A percentile compares a stretch with the other conserved stretches of the same genome.
phyloP scores from a whole-genome alignment of 148 eudicot species.

The Rhododendron simsii region DNA sequence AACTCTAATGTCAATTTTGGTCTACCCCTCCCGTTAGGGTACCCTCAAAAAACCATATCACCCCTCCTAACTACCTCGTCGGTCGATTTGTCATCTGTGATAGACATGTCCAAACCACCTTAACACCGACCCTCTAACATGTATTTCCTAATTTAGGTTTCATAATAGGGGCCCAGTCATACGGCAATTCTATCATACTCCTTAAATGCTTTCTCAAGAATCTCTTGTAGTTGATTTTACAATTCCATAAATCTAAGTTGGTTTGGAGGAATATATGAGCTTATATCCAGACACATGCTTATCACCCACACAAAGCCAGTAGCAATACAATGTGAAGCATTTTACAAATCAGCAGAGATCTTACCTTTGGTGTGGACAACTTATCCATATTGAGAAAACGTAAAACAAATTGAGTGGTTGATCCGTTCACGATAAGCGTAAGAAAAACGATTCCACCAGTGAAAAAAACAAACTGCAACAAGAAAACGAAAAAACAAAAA shows the following conservation, averaged over 20 bases:
- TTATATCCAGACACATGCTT: background rate
- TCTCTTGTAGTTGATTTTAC: background rate
- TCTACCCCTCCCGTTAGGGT: background rate
- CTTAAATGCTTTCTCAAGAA: background rate
- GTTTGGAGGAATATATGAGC: background rate
- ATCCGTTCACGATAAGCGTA: slow-evolving; percentile 82
- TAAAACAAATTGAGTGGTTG: slow-evolving; percentile 81
- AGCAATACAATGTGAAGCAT: background rate
- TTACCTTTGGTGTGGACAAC: slow-evolving; percentile 74
- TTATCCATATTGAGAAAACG: slow-evolving; percentile 59
- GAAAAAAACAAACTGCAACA: slow-evolving; percentile 86
- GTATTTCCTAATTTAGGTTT: background rate
- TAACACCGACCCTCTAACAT: background rate
- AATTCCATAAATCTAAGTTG: background rate
- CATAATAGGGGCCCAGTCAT: background rate
- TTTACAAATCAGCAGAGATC: slow-evolving; percentile 8
- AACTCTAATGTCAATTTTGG: background rate
- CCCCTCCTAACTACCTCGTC: background rate
- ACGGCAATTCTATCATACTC: background rate
- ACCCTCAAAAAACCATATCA: background rate
- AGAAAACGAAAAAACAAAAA: slow-evolving; percentile 6
- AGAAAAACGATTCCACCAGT: slow-evolving; percentile 93
- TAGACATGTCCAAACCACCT: background rate
- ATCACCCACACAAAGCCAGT: background rate
- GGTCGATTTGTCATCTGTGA: background rate